Base-by-base conservation (phyloP, 1,284 basidiomycete genomes). In the Singerocomus inundabilis region DNA sequence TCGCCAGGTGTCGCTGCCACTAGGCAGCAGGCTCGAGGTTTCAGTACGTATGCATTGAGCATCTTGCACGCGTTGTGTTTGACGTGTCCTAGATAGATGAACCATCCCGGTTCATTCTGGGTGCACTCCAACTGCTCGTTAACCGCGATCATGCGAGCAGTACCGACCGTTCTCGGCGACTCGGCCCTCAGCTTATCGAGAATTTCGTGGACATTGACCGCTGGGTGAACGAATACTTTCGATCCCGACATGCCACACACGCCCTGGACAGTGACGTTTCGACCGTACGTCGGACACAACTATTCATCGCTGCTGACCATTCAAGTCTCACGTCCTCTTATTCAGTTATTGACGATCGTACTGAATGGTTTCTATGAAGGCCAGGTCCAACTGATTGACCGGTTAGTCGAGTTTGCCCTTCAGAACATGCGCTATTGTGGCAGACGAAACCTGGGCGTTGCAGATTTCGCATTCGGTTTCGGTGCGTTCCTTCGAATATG, bases 311-410 rank as follows among this genome's bases (percentile, higher is more conserved):
- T 16, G 26, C 28, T 11, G 1, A 30, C 18, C 21, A 15, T 10
- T 16, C 6, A 28, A 16, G 26, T 6, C 34, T 47, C 18, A 43
- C n/a, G 4, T 34, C 11, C 8, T n/a, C 26, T 15, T 38, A 24
- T 40, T n/a, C 31, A 69, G 67, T 29, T 66, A 11, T 44, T 66
- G 41, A 59, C 61, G 30, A 61, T 69, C 24, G 56, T 69, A 15
- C 51, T 66, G 31, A 68, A 69, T 25, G 59, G 52, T 33, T 68
- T 69, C 36, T 69, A 68, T 13, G 63, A 66, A 46, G 63, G 55
- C 10, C 57, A 64, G 10, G 56, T 63, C 5, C 59, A 69, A 13
- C 40, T 66, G 34, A 57, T 68, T 32, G 67, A 66, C 44, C 48
- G 55, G 12, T 25, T 69, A 1, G 61, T 62, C 29, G 48, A 53